Evolutionary conservation across 257 asterid genomes (phyloP), one percentile per base, ranked within the genome.

Genomic region (Nicotiana tomentosiformis): DNA sequence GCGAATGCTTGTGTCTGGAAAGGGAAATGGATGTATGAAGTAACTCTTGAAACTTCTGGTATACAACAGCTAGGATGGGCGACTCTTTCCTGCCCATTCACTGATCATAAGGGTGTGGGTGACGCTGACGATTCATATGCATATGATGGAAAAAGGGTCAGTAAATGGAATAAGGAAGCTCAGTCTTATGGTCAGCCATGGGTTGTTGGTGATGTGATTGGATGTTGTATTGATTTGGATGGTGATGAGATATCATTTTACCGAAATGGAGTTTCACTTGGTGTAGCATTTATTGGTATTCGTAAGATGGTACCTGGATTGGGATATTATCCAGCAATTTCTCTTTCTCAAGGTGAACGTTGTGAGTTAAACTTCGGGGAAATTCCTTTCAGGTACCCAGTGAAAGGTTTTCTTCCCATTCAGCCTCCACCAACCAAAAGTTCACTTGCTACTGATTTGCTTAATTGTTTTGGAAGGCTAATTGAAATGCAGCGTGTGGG

Each of bases 21-120:
- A 90, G 99, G 98, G 80, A 94, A 91, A 86, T 95, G 99, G 99
- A 95, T 95, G 99, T 95, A 94, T 85, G 99, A 95, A 92, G 97
- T 92, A 72, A 93, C 92, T 66, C 97, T 95, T 56, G 99, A 95
- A 90, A 94, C 99, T 83, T 89, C 90, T 84, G 99, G 98, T 70
- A 85, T 95, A 84, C 98, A 93, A 88, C 99, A 94, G 92, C 84
- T 95, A 82, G 99, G 99, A 81, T 95, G 99, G 99, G 94, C 97
- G 82, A 88, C 99, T 66, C 88, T 90, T 88, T 94, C 90, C 72
- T 93, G 97, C 83, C 97, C 97, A 69, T 95, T 95, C 83, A 93
- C 95, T 82, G 97, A 91, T 82, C 97, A 90, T 80, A 90, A 87
- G 86, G 99, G 99, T 77, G 99, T 94, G 18, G 99, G 99, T 61